These are phyloP conservation scores for Talaromyces sp. DNA, from an alignment of 2,329 filamentous ascomycete species.

Conservation along the genomic window DNA sequence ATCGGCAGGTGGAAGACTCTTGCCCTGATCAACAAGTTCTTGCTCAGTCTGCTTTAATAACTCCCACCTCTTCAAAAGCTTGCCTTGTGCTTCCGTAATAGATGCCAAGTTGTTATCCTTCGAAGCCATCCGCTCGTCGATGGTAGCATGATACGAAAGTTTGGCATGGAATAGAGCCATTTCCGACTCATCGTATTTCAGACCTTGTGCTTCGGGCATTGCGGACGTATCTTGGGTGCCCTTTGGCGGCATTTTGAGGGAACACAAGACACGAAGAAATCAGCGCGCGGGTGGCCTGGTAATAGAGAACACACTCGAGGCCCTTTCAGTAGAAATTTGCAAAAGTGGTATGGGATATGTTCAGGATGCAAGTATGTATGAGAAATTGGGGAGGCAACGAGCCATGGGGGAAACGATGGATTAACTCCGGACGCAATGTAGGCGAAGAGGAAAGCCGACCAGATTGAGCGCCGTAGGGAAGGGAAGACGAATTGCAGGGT, in stretches of 20 bases:
- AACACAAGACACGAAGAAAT: background rate
- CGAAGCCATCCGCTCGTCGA: constrained; percentile 36
- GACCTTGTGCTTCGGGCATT: constrained; percentile 37
- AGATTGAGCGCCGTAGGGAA: background rate
- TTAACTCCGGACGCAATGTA: background rate
- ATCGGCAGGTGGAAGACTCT: constrained; percentile 32
- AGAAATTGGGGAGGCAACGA: background rate
- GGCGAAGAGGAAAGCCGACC: background rate
- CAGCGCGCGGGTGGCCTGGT: background rate
- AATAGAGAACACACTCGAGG: background rate
- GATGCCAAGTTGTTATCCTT: constrained; percentile 37
- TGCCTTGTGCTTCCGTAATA: constrained; percentile 37
- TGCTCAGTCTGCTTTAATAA: constrained; percentile 38
- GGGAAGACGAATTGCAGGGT: constrained; percentile 5
- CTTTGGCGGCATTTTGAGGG: constrained; percentile 28
- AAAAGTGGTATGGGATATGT: background rate
- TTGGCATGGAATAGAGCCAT: constrained; percentile 43
- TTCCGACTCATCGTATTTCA: constrained; percentile 41
- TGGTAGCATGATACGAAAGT: constrained; percentile 38
- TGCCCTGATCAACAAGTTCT: constrained; percentile 36
- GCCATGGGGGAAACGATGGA: background rate
- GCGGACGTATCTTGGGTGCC: constrained; percentile 19
- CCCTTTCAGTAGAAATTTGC: background rate
- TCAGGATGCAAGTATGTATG: constrained; percentile 3
- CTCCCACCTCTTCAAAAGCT: constrained; percentile 40